phyloP scores from a whole-genome alignment of 164 flowering plant species.

The Nymphaea colorata region DNA sequence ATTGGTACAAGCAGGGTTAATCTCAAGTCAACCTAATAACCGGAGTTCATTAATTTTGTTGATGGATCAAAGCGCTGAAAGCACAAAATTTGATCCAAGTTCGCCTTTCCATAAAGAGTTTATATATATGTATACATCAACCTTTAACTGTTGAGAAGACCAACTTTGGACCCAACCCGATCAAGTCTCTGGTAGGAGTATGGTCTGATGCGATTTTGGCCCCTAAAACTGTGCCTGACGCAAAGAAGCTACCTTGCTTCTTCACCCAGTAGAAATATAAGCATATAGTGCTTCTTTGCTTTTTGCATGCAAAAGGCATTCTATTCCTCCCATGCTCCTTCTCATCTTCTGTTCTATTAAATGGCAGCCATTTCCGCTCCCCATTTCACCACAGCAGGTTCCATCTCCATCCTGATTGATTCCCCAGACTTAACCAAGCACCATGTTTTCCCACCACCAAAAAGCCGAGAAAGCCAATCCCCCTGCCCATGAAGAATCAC shows the following conservation, averaged over 20 bases:
- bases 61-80: no score
- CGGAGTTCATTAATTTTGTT: no score
- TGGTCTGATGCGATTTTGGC: not conserved
- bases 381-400: not conserved
- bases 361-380: not conserved
- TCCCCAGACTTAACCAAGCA: not conserved
- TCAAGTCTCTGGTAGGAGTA: not conserved
- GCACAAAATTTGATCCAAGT: no score
- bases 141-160: no score
- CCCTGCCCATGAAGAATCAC: slow-evolving; percentile 15
- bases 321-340: not conserved
- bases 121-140: no score
- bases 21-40: no score
- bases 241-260: not conserved
- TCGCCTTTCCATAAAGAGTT: no score
- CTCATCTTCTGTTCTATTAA: not conserved
- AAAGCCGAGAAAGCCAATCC: slow-evolving; percentile 5
- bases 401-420: not conserved
- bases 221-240: not conserved
- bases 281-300: not conserved
- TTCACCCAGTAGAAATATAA: not conserved
- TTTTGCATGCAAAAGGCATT: not conserved
- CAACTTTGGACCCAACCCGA: not conserved
- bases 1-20: no score
- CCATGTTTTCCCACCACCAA: slow-evolving; percentile 13